Conservation (phyloP, 169 alveolate species). For the Plasmodium knowlesi region DNA sequence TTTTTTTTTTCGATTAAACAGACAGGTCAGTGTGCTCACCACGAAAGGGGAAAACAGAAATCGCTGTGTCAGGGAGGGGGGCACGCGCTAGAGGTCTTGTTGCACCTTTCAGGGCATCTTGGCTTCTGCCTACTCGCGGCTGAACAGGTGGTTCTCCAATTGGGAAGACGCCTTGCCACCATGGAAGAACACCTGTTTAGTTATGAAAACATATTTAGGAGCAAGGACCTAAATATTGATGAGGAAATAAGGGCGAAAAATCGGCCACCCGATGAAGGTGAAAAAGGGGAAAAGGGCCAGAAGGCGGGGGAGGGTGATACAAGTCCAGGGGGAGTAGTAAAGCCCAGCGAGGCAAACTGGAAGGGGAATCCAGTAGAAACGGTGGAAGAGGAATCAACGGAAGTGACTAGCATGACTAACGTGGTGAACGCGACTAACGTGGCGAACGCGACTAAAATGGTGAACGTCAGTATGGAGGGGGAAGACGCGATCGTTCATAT, state of each 20-base stretch:
- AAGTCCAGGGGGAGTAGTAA: not conserved
- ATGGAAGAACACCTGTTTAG: slow-evolving; percentile 26
- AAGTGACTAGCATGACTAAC: not conserved
- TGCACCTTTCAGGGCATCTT: not conserved
- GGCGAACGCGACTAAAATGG: not conserved
- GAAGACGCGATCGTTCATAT: no score
- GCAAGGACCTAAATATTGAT: slow-evolving; percentile 22
- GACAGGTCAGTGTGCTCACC: not conserved
- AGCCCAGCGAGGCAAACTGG: not conserved
- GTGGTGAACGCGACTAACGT: not conserved
- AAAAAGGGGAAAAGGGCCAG: not conserved
- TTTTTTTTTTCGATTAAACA: no score
- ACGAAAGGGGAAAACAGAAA: not conserved
- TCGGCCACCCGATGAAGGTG: not conserved
- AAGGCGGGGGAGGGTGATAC: no score
- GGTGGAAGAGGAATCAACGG: not conserved
- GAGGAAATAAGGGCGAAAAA: slow-evolving; percentile 12
- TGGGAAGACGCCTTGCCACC: not conserved
- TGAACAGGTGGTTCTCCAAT: not conserved
- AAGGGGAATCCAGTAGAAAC: not conserved
- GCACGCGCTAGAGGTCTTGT: not conserved
- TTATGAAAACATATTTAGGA: slow-evolving; percentile 67
- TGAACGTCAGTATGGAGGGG: no score
- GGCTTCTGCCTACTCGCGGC: not conserved
- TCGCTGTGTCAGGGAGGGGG: not conserved